Base-by-base conservation (phyloP, 2,329 filamentous ascomycete species). In the Emydomyces testavorans region DNA sequence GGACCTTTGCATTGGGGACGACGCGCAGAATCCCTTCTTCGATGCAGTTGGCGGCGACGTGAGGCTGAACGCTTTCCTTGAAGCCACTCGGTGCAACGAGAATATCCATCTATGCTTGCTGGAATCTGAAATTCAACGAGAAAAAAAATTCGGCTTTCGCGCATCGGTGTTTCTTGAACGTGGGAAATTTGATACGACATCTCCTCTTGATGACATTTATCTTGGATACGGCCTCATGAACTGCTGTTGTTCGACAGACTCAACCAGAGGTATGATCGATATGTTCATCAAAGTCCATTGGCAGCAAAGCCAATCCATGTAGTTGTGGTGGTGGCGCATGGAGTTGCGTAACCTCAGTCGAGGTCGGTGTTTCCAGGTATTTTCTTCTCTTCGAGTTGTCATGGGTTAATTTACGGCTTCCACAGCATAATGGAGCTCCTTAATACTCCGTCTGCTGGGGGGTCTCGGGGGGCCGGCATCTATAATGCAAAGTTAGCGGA, bases 81-180 rank as follows among this genome's bases (percentile, higher is more conserved):
- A 76, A 76, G 1, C 73, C 73, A 0, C 72, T 75, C 0, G 74
- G 73, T 13, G 70, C 71, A 31, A 76, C 65, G 41, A 76, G 65
- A 20, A 76, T 62, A 28, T 60, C 54, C 55, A 48, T 50, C 2
- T 23, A 36, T 23, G 32, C 32, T 24, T n/a, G 35, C n/a, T 37
- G 23, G 16, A 18, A 15, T 15, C n/a, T n/a, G n/a, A n/a, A n/a
- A n/a, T n/a, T n/a, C n/a, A n/a, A n/a, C n/a, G n/a, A n/a, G n/a
- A n/a, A n/a, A n/a, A n/a, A n/a, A n/a, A n/a, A n/a, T n/a, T n/a
- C n/a, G n/a, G n/a, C n/a, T n/a, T n/a, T n/a, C n/a, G n/a, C n/a
- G n/a, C n/a, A n/a, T n/a, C n/a, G n/a, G n/a, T n/a, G n/a, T n/a
- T n/a, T n/a, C n/a, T n/a, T 3, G 26, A 20, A 35, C 15, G 15